Base-by-base conservation (phyloP, 208 protist species). In the Endotrypanum monterogeii region DNA sequence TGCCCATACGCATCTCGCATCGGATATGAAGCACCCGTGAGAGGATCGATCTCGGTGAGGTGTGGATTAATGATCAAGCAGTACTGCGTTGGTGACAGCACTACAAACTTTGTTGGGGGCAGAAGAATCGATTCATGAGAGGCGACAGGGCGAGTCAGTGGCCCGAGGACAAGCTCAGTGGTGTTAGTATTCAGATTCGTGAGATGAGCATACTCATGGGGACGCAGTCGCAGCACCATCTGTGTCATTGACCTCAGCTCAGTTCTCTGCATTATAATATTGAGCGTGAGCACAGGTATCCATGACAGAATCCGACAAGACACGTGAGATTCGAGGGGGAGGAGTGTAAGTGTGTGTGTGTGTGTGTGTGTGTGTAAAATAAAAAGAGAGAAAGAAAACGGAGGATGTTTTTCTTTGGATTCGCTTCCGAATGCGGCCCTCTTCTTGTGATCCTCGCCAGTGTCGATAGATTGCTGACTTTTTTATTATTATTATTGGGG, bases 191-290 rank as follows among this genome's bases (percentile, higher is more conserved):
- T 90, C 51, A 90, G 74, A 79, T 95, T 87, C 9, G 79, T 80
- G 63, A 95, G 71, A 73, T 96, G 92, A 7, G 87, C 86, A 71
- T 96, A 96, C 76, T 96, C 67, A 39, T 79, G 82, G 3, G 88
- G 86, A 2, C 51, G 23, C 0, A 95, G 82, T 8, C 87, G 89
- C 46, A 96, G 63, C 23, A 93, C 67, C 20, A 18, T 52, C 46
- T 72, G 58, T 18, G 57, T 11, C 63, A 68, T 68, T 11, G 44
- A 16, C 6, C 25, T 39, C 35, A 48, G 35, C 9, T 11, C 60
- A 6, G 32, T 39, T 28, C 37, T 65, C 37, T 48, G 60, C 60
- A 3, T 46, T 44, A 37, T 20, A 28, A n/a, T 37, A 6, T 51
- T 68, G 63, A 25, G 37, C 25, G 11, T 54, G 41, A 7, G 25